phyloP scores from a whole-genome alignment of 164 flowering plant species.

The Litsea cubeba region DNA sequence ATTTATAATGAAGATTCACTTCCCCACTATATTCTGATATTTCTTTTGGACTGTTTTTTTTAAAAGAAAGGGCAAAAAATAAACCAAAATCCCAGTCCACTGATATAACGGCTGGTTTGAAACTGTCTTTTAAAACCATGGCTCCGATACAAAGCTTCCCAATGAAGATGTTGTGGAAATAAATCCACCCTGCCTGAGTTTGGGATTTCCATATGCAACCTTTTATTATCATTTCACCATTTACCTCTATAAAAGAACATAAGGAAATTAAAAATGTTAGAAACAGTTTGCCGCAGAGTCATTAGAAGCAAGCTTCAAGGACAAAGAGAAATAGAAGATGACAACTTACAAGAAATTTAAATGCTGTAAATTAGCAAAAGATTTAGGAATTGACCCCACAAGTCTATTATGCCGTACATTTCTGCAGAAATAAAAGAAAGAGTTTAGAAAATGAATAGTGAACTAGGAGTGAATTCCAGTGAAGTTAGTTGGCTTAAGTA shows the following conservation, averaged over 20 bases:
- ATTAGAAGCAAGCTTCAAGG: neutral
- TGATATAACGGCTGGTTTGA: neutral
- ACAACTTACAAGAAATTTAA: constrained; percentile 42
- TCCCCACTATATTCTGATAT: too few species aligned
- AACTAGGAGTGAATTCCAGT: neutral
- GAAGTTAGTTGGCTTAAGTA: neutral
- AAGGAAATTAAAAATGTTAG: too few species aligned
- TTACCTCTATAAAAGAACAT: neutral
- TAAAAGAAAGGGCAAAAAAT: too few species aligned
- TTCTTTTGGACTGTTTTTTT: too few species aligned
- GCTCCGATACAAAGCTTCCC: neutral
- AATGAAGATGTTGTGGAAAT: neutral
- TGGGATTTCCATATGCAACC: too few species aligned
- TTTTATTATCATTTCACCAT: too few species aligned
- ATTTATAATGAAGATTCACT: too few species aligned
- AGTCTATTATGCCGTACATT: constrained; percentile 59
- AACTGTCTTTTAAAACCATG: neutral
- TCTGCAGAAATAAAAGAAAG: constrained; percentile 24
- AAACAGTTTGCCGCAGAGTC: neutral
- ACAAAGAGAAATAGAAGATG: neutral
- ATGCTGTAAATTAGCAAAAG: constrained; percentile 36
- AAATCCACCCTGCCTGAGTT: neutral
- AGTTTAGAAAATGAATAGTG: constrained; percentile 2
- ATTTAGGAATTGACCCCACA: constrained; percentile 39
- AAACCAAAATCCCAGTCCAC: too few species aligned